These are phyloP conservation scores for Neoboletus brunneissimus DNA, from an alignment of 768 basidiomycete genomes.

Conservation along the genomic window DNA sequence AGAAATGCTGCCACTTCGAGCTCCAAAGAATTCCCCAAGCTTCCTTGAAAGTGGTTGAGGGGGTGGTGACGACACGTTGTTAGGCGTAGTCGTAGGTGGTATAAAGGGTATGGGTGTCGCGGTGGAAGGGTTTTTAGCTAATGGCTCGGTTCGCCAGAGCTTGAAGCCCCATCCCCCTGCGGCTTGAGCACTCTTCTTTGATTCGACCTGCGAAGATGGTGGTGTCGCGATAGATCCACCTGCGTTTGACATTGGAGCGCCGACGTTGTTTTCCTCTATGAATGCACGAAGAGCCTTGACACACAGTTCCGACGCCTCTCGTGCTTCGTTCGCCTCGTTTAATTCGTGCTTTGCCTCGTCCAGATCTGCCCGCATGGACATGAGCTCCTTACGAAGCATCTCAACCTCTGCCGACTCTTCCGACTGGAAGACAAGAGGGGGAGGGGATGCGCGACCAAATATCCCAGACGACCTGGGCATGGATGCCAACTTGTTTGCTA, in stretches of 20 bases:
- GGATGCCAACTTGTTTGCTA: slow-evolving; percentile 22
- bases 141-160: slow-evolving; percentile 53
- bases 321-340: slow-evolving; percentile 75
- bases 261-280: slow-evolving; percentile 71
- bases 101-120: slow-evolving; percentile 30
- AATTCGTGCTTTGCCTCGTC: slow-evolving; percentile 66
- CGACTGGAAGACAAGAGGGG: slow-evolving; percentile 33
- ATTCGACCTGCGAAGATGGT: slow-evolving; percentile 29
- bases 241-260: slow-evolving; percentile 27
- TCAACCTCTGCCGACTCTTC: slow-evolving; percentile 49
- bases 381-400: slow-evolving; percentile 58
- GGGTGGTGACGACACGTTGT: slow-evolving; percentile 24
- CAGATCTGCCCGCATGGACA: slow-evolving; percentile 53
- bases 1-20: slow-evolving; percentile 49
- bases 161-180: slow-evolving; percentile 65
- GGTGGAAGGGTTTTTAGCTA: slow-evolving; percentile 27
- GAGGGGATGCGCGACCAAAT: slow-evolving; percentile 50
- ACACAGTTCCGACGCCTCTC: slow-evolving; percentile 84
- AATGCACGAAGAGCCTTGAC: slow-evolving; percentile 80
- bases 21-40: slow-evolving; percentile 68
- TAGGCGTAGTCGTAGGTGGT: slow-evolving; percentile 17
- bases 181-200: slow-evolving; percentile 30
- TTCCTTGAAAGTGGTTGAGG: slow-evolving; percentile 57
- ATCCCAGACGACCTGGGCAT: slow-evolving; percentile 45
- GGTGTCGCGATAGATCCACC: slow-evolving; percentile 15